These are phyloP conservation scores for Salix dunnii DNA, from an alignment of 345 rosid genomes.

Conservation along the genomic window DNA sequence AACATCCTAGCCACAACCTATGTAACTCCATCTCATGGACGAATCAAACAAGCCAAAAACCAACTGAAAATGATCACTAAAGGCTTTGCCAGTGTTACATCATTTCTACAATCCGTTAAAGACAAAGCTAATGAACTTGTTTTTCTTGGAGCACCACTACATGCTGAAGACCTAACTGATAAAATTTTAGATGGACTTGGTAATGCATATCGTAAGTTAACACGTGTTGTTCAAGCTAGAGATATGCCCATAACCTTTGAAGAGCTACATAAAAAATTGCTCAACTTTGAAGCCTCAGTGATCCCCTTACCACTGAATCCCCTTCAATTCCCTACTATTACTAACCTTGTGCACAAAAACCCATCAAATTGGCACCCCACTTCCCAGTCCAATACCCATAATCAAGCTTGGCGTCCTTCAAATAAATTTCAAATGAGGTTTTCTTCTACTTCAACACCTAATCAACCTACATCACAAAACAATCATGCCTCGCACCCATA, in stretches of 20 bases:
- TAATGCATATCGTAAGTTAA: neutral
- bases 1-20: neutral
- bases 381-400: neutral
- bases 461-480: too few species aligned
- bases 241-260: neutral
- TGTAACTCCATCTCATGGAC: neutral
- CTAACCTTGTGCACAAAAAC: neutral
- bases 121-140: neutral
- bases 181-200: slow-evolving; percentile 2
- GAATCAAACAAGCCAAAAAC: neutral
- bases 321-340: neutral
- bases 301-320: fast-evolving
- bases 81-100: neutral
- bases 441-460: too few species aligned
- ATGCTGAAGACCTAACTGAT: neutral
- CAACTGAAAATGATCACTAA: neutral
- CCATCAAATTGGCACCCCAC: neutral
- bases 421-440: fast-evolving
- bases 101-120: neutral
- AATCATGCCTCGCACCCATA: neutral
- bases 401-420: fast-evolving
- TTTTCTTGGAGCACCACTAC: neutral
- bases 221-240: neutral
- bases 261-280: neutral
- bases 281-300: neutral